phyloP scores from a whole-genome alignment of 2,329 filamentous ascomycete species.

The Neonectria punicea region DNA sequence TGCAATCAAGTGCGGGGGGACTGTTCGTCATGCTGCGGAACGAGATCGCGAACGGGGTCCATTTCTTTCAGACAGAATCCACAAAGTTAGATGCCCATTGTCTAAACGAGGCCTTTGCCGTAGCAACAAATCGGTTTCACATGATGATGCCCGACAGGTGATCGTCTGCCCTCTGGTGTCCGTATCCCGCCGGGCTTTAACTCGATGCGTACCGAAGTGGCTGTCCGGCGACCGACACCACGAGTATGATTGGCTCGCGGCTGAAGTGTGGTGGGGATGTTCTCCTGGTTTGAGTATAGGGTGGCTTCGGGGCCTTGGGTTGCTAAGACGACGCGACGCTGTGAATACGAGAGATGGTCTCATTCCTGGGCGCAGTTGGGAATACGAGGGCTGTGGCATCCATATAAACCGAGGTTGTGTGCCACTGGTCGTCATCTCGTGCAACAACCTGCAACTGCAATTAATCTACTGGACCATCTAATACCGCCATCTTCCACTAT shows the following conservation, averaged over 20 bases:
- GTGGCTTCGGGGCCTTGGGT: neutral
- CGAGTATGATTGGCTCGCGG: neutral
- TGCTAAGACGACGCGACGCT: neutral
- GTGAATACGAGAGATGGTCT: neutral
- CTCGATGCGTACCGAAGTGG: neutral
- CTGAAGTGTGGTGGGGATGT: neutral
- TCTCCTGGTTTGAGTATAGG: neutral
- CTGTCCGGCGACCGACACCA: neutral
- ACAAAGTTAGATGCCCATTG: no score
- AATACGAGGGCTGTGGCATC: neutral
- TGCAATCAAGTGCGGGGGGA: no score
- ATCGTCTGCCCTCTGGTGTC: neutral
- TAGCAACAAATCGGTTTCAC: neutral
- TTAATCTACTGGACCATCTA: neutral
- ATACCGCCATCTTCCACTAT: neutral
- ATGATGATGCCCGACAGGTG: neutral
- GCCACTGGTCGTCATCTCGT: neutral
- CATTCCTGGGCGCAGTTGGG: neutral
- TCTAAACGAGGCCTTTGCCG: neutral
- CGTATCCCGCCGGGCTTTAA: neutral
- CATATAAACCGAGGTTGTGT: neutral
- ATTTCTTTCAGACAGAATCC: no score
- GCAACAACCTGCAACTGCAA: neutral
- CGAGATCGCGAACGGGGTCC: no score
- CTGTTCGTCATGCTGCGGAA: no score